Evolutionary conservation across 176 grass and related monocot species (phyloP).

Genomic region (Thalia dealbata): DNA sequence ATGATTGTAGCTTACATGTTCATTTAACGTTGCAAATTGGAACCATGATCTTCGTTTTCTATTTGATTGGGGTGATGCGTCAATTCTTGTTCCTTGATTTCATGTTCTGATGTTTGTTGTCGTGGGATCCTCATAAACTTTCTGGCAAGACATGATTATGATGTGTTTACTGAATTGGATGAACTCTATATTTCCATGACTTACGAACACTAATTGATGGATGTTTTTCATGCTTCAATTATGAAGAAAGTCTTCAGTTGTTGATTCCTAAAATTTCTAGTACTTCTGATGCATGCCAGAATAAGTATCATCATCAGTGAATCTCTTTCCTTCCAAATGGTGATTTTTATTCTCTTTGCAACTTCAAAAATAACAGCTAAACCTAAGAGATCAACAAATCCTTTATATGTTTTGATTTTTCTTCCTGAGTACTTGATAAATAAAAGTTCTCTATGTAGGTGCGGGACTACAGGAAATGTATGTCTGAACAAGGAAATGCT

Average conservation of each 20-base stretch:
- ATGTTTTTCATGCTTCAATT: too few species aligned
- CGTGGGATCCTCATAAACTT: too few species aligned
- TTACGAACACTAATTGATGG: too few species aligned
- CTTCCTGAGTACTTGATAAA: background rate
- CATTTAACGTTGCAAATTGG: background rate
- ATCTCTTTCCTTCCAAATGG: background rate
- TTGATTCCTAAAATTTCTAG: background rate
- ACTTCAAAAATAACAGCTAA: background rate
- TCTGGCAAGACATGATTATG: too few species aligned
- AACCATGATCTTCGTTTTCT: background rate
- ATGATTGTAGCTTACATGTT: background rate
- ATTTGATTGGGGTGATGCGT: background rate
- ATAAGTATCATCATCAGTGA: background rate
- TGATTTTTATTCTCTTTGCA: background rate
- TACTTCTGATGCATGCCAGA: background rate
- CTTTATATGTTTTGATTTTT: background rate
- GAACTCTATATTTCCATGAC: too few species aligned
- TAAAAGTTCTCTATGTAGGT: constrained; percentile 33
- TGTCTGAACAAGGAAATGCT: constrained; percentile 37
- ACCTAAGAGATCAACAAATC: background rate
- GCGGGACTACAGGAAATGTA: constrained; percentile 54
- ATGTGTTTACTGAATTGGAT: too few species aligned
- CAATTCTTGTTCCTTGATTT: background rate
- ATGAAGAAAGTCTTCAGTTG: too few species aligned
- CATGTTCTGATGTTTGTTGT: background rate